phyloP scores from a whole-genome alignment of 352 stramenopile species.

The Phytophthora idaei region DNA sequence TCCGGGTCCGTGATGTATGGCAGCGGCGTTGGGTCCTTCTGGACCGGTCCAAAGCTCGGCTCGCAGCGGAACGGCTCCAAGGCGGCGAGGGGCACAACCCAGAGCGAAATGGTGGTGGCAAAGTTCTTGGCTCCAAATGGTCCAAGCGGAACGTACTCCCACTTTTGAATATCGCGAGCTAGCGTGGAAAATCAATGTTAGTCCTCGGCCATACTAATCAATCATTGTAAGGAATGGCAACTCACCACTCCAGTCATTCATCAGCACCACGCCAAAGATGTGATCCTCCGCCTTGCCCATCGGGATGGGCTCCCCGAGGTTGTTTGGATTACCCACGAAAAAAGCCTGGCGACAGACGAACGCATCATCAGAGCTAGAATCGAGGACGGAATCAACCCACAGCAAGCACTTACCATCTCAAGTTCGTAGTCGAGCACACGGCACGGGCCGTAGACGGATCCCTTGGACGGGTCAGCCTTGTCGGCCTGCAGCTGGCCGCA shows the following conservation, averaged over 20 bases:
- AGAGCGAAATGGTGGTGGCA: constrained; percentile 96
- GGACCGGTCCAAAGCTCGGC: constrained; percentile 90
- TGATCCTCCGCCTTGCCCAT: constrained; percentile 93
- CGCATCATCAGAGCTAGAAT: neutral
- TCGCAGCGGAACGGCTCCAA: constrained; percentile 93
- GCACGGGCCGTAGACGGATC: constrained; percentile 90
- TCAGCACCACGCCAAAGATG: constrained; percentile 97
- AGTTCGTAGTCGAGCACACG: constrained; percentile 97
- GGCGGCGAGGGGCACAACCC: constrained; percentile 95
- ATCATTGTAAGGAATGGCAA: neutral
- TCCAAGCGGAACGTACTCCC: constrained; percentile 97
- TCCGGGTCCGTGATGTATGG: constrained; percentile 94
- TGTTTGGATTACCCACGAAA: constrained; percentile 92
- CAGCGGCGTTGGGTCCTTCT: constrained; percentile 89
- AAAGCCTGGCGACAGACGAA: constrained; percentile 63
- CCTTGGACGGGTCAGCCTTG: constrained; percentile 89
- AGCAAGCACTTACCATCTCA: constrained; percentile 75
- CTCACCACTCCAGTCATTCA: constrained; percentile 98
- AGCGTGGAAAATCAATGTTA: neutral
- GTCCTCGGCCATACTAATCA: neutral
- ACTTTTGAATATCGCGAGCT: constrained; percentile 94
- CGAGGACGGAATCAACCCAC: neutral
- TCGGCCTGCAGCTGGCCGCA: constrained; percentile 94
- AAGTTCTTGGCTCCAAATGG: constrained; percentile 98
- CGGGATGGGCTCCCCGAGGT: constrained; percentile 86